Evolutionary conservation across 345 rosid species (phyloP).

Genomic region (Acer negundo): DNA sequence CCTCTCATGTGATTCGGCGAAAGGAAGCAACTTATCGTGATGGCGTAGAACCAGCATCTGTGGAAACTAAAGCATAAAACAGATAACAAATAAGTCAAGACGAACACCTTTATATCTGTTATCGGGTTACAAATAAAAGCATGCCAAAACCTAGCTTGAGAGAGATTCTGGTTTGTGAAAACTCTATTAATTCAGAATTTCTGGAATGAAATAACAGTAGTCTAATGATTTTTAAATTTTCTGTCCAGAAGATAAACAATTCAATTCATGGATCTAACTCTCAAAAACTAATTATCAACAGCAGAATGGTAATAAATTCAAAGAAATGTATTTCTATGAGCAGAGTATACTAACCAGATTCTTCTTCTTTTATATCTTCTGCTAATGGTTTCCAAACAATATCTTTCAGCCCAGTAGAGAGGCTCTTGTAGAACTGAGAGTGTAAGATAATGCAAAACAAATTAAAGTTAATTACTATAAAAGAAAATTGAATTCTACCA

Average conservation of each 20-base stretch:
- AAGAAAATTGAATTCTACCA: background rate
- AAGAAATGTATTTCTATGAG: background rate
- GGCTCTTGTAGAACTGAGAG: conserved; percentile 85
- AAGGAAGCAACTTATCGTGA: background rate
- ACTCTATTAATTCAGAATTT: background rate
- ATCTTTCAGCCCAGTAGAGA: conserved; percentile 86
- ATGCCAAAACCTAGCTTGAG: background rate
- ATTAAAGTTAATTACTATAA: background rate
- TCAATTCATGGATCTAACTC: background rate
- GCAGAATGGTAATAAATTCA: background rate
- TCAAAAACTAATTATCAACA: too few species aligned
- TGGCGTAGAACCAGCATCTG: background rate
- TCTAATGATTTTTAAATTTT: background rate
- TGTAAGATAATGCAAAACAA: conserved; percentile 8
- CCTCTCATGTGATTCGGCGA: background rate
- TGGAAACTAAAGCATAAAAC: background rate
- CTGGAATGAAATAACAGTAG: background rate
- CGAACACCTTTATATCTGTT: background rate
- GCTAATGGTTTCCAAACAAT: conserved; percentile 84
- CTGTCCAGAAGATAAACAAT: background rate
- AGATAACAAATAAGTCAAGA: background rate
- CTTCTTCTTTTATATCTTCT: conserved; percentile 58
- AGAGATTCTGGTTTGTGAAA: background rate
- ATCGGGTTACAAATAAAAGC: background rate
- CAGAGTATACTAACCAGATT: conserved; percentile 8